Conservation (phyloP, 1,284 basidiomycete species). For the Ustilago cynodontis region DNA sequence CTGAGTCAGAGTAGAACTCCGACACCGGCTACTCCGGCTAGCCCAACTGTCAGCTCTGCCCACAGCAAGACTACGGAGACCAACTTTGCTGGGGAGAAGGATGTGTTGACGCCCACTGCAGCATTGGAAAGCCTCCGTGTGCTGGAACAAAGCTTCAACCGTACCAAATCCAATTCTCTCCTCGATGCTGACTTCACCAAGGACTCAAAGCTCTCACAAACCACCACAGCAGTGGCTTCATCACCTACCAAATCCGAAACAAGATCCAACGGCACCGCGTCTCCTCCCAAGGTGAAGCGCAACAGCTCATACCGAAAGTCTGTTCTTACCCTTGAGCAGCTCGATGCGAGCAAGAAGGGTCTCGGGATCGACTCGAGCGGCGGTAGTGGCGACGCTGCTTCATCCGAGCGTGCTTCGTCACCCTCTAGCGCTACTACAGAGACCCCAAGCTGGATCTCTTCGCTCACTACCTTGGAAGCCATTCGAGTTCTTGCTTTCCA, state of each 20-base stretch:
- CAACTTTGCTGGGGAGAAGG: not conserved
- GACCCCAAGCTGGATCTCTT: constrained; percentile 32
- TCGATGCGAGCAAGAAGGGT: not conserved
- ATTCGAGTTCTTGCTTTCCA: constrained; percentile 43
- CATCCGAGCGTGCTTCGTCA: constrained; percentile 6
- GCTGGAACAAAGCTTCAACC: constrained; percentile 23
- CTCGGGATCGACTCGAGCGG: constrained; percentile 6
- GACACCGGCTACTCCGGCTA: constrained; percentile 21
- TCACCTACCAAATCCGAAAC: not conserved
- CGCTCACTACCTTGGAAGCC: constrained; percentile 39
- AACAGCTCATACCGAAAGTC: constrained; percentile 37
- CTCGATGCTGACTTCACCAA: constrained; percentile 9
- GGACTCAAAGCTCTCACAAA: constrained; percentile 15
- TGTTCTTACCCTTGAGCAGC: constrained; percentile 25
- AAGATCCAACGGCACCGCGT: not conserved
- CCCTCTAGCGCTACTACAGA: constrained; percentile 9
- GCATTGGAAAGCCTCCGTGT: constrained; percentile 33
- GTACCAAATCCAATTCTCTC: constrained; percentile 6
- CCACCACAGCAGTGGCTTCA: constrained; percentile 10
- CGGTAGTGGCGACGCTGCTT: not conserved
- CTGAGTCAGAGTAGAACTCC: constrained; percentile 25
- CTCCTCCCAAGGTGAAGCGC: constrained; percentile 11
- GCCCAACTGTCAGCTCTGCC: constrained; percentile 3
- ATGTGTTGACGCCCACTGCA: constrained; percentile 11
- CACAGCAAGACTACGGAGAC: not conserved